Evolutionary conservation across 371 early-diverging fungal genomes (phyloP).

Genomic region (Syncephalastrum contaminatum): DNA sequence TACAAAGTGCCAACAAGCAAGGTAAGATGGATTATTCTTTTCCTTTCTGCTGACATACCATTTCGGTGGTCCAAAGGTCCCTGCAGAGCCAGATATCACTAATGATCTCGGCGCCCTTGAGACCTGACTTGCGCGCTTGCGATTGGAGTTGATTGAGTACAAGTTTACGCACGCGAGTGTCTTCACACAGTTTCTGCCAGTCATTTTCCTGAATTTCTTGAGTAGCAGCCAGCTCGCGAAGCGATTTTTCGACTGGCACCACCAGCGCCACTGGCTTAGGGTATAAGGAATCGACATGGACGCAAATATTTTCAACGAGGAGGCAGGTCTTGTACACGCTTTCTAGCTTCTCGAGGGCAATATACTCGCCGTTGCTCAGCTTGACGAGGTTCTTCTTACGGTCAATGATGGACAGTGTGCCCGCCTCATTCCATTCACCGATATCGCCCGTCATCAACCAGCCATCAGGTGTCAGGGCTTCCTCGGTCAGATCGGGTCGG

Average conservation of each 20-base stretch:
- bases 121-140: slow-evolving; percentile 40
- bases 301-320: slow-evolving; percentile 80
- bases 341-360: slow-evolving; percentile 97
- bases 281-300: slow-evolving; percentile 77
- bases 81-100: slow-evolving; percentile 63
- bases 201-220: slow-evolving; percentile 14
- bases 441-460: slow-evolving; percentile 93
- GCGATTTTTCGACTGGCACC: slow-evolving; percentile 55
- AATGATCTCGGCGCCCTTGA: slow-evolving; percentile 77
- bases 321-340: slow-evolving; percentile 79
- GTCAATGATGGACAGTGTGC: slow-evolving; percentile 74
- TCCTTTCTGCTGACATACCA: slow-evolving; percentile 35
- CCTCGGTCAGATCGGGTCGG: slow-evolving; percentile 67
- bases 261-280: slow-evolving; percentile 72
- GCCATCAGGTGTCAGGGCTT: slow-evolving; percentile 73
- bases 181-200: slow-evolving; percentile 31
- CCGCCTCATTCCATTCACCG: slow-evolving; percentile 70
- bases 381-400: slow-evolving; percentile 87
- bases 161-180: slow-evolving; percentile 13
- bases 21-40: background rate
- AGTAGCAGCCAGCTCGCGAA: slow-evolving; percentile 8
- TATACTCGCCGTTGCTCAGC: slow-evolving; percentile 84
- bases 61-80: slow-evolving; percentile 89
- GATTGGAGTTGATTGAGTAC: slow-evolving; percentile 23
- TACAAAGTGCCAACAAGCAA: slow-evolving; percentile 16